Percentiles rank a stretch among this genome's conserved stretches.
Conservation (phyloP, 257 asterid species). For the Fraxinus americana region DNA sequence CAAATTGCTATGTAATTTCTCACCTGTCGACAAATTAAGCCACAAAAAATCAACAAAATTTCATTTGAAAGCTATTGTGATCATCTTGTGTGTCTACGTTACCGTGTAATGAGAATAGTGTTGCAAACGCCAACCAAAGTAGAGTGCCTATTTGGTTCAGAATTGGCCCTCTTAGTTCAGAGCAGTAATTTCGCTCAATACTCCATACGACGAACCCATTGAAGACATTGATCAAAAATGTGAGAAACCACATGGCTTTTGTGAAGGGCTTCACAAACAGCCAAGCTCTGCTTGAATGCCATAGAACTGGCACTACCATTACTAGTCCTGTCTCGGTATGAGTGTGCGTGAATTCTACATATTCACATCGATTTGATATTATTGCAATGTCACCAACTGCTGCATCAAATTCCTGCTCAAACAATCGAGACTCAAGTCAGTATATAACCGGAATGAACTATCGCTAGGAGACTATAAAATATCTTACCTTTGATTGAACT, state of each 20-base stretch:
- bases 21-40: slow-evolving; percentile 22
- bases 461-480: not conserved
- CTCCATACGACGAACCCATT: slow-evolving; percentile 49
- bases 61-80: too few species aligned
- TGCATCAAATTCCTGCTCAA: slow-evolving; percentile 40
- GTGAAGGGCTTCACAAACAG: slow-evolving; percentile 53
- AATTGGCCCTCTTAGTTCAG: slow-evolving; percentile 31
- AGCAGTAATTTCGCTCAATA: slow-evolving; percentile 34
- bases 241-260: slow-evolving; percentile 41
- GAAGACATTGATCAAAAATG: slow-evolving; percentile 22
- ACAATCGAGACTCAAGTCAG: not conserved
- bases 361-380: slow-evolving; percentile 26
- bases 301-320: slow-evolving; percentile 42
- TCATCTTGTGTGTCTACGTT: not conserved
- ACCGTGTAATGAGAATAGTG: slow-evolving; percentile 39
- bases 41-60: too few species aligned
- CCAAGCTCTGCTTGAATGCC: slow-evolving; percentile 33
- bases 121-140: slow-evolving; percentile 36
- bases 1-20: slow-evolving; percentile 36
- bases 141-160: slow-evolving; percentile 33
- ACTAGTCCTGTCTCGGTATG: slow-evolving; percentile 45
- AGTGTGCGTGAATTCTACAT: slow-evolving; percentile 50
- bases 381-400: slow-evolving; percentile 48
- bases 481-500: slow-evolving; percentile 32
- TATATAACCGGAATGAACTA: too few species aligned